phyloP scores from a whole-genome alignment of 768 basidiomycete species.

The Podaxis sp. region DNA sequence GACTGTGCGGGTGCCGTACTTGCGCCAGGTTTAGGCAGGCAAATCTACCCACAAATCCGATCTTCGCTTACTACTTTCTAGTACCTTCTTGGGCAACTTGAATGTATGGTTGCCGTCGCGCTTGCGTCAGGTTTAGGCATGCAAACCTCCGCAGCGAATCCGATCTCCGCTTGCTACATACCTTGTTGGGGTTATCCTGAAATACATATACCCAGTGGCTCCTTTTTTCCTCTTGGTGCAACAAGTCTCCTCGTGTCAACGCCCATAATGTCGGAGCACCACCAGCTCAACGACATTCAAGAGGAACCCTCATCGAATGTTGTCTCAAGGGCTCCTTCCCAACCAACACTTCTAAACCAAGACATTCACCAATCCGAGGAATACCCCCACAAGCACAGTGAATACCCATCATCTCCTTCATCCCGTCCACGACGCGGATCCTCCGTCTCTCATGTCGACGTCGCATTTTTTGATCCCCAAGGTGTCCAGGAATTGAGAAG shows the following conservation, averaged over 20 bases:
- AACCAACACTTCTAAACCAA: neutral
- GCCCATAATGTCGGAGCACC: slow-evolving; percentile 10
- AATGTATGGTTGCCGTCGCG: neutral
- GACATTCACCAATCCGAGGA: neutral
- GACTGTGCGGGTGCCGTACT: no score
- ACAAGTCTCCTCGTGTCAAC: neutral
- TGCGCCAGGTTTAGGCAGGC: no score
- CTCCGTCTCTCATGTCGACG: slow-evolving; percentile 36
- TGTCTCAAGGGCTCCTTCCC: slow-evolving; percentile 3
- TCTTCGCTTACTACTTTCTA: no score
- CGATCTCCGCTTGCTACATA: no score
- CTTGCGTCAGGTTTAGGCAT: neutral
- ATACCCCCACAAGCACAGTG: neutral
- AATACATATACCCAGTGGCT: neutral
- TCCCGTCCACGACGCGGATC: slow-evolving; percentile 14
- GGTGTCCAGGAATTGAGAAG: slow-evolving; percentile 45
- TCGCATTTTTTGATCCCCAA: slow-evolving; percentile 57
- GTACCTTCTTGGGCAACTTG: neutral
- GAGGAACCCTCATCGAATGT: slow-evolving; percentile 12
- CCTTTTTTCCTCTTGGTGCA: neutral
- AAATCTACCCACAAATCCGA: no score
- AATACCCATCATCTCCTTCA: slow-evolving; percentile 1
- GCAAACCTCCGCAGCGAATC: neutral
- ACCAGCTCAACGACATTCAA: slow-evolving; percentile 6
- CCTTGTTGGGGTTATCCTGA: neutral